Evolutionary conservation across 2,329 filamentous ascomycete species (phyloP), one percentile per base, ranked within the genome.

Genomic region (Trichoderma sp.): DNA sequence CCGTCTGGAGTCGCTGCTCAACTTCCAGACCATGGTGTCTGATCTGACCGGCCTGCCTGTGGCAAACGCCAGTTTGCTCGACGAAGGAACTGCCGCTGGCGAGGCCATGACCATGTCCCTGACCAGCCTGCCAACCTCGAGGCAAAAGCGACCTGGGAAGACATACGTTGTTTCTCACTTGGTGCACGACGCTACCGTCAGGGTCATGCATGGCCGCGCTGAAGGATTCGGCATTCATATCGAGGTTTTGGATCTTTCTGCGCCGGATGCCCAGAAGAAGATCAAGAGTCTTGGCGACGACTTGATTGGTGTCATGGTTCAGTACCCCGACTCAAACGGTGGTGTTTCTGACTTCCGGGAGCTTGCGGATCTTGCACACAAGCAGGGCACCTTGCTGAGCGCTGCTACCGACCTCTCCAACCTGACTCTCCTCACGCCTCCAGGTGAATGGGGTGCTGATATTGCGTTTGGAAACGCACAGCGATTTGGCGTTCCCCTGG

Each of bases 91-190:
- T 1, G 95, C 95, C 14, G 95, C 94, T 16, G 93, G 94, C 32
- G 95, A 98, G 83, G 95, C 95, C 72, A 96, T 98, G 94, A 97
- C 94, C 16, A 86, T 98, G 79, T 95, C 94, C 0, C 81, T 97
- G 80, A 94, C 93, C 76, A 87, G 88, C 26, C 84, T 97, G 51
- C 86, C 94, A 0, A 76, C 85, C 4, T 86, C 90, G 3, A 89
- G 91, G 73, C 89, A 91, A 71, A 96, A 92, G 83, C 86, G 89
- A 68, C 81, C 86, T 28, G 90, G 89, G 73, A 97, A 94, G 85
- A 90, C 90, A 0, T 97, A 90, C 77, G 87, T 97, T 13, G 92
- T 97, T 4, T 96, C 93, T 5, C 85, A 92, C 73, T 85, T 90
- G 10, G 89, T 94, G 73, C 94, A 97, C 79, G 91, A 93, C 3